Conservation (phyloP, 2,329 filamentous ascomycete species). For the Sporothrix phasma region DNA sequence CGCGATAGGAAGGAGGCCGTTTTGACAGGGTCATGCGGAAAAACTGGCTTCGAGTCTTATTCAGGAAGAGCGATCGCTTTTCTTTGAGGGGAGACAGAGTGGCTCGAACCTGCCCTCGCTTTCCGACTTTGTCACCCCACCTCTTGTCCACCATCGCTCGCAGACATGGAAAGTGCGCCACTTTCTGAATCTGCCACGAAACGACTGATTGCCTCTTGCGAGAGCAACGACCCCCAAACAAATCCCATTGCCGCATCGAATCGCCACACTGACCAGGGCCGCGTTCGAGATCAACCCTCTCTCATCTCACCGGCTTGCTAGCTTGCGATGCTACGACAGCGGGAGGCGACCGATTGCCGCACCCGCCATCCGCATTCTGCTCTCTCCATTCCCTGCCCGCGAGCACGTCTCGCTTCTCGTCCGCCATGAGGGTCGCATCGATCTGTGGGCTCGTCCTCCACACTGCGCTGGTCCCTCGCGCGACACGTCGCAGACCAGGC, state of each 20-base stretch:
- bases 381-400: neutral
- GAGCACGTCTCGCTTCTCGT: neutral
- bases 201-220: neutral
- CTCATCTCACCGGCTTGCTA: neutral
- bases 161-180: neutral
- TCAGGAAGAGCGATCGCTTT: conserved; percentile 1
- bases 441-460: neutral
- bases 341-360: neutral
- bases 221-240: neutral
- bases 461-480: neutral
- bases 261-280: neutral
- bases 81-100: neutral
- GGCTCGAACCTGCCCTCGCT: neutral
- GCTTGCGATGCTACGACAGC: neutral
- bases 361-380: neutral
- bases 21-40: neutral
- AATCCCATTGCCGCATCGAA: neutral
- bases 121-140: neutral
- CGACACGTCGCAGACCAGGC: neutral
- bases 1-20: neutral
- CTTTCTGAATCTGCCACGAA: neutral
- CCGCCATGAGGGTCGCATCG: neutral
- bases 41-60: neutral
- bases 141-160: neutral
- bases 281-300: neutral